Evolutionary conservation across 2,329 filamentous ascomycete species (phyloP).

Genomic region (Colletotrichum destructivum): DNA sequence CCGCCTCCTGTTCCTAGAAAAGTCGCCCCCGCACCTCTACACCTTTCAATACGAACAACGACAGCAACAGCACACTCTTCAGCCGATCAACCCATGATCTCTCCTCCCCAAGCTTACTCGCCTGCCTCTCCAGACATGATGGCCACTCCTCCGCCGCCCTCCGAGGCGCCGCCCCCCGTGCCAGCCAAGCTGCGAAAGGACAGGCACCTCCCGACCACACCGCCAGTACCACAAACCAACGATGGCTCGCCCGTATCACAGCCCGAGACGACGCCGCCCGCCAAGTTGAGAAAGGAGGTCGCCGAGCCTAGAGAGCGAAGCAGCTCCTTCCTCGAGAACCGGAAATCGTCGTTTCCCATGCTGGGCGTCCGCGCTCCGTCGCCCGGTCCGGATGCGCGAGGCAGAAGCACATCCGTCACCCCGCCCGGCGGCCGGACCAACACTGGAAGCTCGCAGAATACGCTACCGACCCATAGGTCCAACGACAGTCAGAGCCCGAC

Average conservation of each 20-base stretch:
- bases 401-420: constrained; percentile 66
- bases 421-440: constrained; percentile 49
- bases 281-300: constrained; percentile 53
- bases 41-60: not conserved
- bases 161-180: constrained; percentile 33
- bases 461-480: constrained; percentile 48
- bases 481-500: constrained; percentile 62
- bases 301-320: constrained; percentile 51
- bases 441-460: constrained; percentile 42
- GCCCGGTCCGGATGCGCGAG: constrained; percentile 56
- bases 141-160: constrained; percentile 31
- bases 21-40: constrained; percentile 20
- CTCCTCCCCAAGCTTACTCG: constrained; percentile 25
- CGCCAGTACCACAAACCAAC: constrained; percentile 8
- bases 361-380: constrained; percentile 49
- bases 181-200: constrained; percentile 40
- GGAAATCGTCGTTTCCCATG: constrained; percentile 43
- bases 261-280: constrained; percentile 20
- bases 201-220: constrained; percentile 26
- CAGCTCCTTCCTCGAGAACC: constrained; percentile 50
- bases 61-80: not conserved
- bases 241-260: constrained; percentile 23
- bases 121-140: constrained; percentile 27
- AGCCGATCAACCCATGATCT: constrained; percentile 18
- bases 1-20: constrained; percentile 35